Evolutionary conservation across 2,329 filamentous ascomycete species (phyloP), one percentile per base, ranked within the genome.

Genomic region (Aspergillus brasiliensis): DNA sequence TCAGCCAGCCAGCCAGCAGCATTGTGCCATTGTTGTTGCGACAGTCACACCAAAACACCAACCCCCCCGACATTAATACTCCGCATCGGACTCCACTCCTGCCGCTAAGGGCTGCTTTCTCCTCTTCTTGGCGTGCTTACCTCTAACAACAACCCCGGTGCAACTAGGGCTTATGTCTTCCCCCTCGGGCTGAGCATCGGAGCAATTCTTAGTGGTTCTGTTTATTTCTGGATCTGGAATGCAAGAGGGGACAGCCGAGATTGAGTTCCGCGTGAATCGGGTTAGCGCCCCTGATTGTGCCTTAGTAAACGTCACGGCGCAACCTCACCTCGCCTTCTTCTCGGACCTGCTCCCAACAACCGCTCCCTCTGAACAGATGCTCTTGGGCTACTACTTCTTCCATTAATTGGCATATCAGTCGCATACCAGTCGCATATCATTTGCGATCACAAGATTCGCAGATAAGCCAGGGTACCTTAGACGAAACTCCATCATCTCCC

Each of bases 301-400:
- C 65, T 70, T 70, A 71, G 68, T 71, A 64, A 73, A 73, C 72
- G 69, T 74, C 70, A 73, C 70, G 62, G 65, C 67, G 68, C 71
- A 70, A 73, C 69, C 67, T 74, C 69, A 70, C 59, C 58, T 69
- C 64, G 61, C 60, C 51, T 51, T 56, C 58, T 59, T 59, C 55
- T 58, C 51, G 38, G 62, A 53, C 64, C 55, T 65, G 61, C 59
- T 62, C 38, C 51, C 55, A 51, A 53, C 63, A 65, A 57, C 54
- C 34, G 62, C 53, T 56, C 31, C 54, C 58, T 59, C 59, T 31
- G 38, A 52, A 17, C 40, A 60, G 57, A 27, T 47, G 25, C 25
- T 57, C 37, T 60, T 48, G 46, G 48, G 52, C 49, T 37, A 55
- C 60, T 64, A 51, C 53, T 34, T 47, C 28, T 56, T 47, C 38